Evolutionary conservation across 805 yeast species (phyloP).

Genomic region (Lipomyces sp.): DNA sequence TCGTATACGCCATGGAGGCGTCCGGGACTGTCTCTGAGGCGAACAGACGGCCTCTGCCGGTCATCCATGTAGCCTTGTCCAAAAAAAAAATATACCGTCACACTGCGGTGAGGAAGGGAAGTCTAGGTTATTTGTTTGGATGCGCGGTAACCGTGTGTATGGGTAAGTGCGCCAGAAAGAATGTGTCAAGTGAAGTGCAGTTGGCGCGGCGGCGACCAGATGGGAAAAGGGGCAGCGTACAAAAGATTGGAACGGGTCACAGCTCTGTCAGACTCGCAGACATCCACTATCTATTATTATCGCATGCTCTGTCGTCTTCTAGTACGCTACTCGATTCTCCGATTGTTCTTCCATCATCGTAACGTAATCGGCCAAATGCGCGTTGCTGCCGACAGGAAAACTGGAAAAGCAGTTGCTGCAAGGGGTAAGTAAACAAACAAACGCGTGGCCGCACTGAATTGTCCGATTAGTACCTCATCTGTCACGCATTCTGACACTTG

Average conservation of each 20-base stretch:
- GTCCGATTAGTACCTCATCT: neutral
- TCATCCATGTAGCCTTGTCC: conserved; percentile 11
- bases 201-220: neutral
- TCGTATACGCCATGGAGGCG: neutral
- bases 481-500: neutral
- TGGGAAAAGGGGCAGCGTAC: neutral
- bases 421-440: conserved; percentile 3
- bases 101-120: conserved; percentile 5
- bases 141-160: neutral
- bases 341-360: neutral
- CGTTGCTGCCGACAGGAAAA: neutral
- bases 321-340: neutral
- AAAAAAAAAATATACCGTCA: neutral
- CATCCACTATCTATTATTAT: neutral
- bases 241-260: neutral
- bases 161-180: neutral
- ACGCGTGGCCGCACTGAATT: neutral
- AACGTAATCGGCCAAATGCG: neutral
- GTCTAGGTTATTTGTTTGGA: neutral
- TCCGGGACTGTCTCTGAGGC: conserved; percentile 12
- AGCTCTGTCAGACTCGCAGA: neutral
- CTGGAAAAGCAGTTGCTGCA: neutral
- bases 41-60: conserved; percentile 13
- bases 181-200: neutral
- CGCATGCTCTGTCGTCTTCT: neutral